Base-by-base conservation (phyloP, 75 land plant species). In the Picea glauca region DNA sequence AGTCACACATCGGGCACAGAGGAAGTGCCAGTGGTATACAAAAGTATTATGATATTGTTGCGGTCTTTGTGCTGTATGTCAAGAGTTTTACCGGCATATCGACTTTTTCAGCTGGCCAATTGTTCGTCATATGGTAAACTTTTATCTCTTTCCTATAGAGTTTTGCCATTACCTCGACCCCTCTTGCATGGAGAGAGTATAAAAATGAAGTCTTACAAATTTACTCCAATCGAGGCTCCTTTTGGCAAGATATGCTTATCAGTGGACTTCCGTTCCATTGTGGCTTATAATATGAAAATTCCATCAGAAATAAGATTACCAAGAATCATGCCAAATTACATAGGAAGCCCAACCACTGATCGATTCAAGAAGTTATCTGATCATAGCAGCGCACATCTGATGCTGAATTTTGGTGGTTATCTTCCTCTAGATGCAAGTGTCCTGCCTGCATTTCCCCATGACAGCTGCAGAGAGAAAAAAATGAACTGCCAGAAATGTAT, bases 371-470 rank as follows among this genome's bases (percentile, higher is more conserved):
- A 17, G n/a, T 70, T 21, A 70, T 70, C 56, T 15, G 50, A 43
- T 70, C 26, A 43, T n/a, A 32, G 17, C 54, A 70, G 74, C 50
- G 43, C 21, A 43, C n/a, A 70, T 43, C 40, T 70, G 74, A 70
- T 70, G 74, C 56, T 70, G 74, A 70, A 70, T 70, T 70, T 70
- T n/a, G 50, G 74, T 20, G 74, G 74, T 43, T 70, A 35, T 70
- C 54, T 70, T 70, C 70, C 43, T 66, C 6, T 35, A 35, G 14
- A 35, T 66, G 18, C 7, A 66, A 35, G 70, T 66, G 40, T 17
- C 43, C 35, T 4, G 40, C 9, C 43, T 17, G n/a, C 40, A 32
- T 15, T 31, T 66, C 74, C 74, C 38, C 21, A 4, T 70, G 74
- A 43, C 26, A 70, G 74, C 74, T 43, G 43, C 74, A 43, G 13